Evolutionary conservation across 78 protist species (phyloP).

Genomic region (Cavenderia fasciculata): DNA sequence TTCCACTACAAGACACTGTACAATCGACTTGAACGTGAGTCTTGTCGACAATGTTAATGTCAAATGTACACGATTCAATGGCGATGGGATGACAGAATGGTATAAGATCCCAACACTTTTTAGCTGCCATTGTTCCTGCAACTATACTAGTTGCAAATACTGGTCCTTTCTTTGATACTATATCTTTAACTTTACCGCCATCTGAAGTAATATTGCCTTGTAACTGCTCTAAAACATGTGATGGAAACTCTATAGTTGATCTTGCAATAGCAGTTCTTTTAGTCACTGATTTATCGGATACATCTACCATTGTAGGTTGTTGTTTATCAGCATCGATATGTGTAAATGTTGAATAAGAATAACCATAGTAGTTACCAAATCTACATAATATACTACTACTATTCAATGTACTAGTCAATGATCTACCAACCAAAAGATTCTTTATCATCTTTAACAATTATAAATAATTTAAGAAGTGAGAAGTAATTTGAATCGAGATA

Average conservation of each 20-base stretch:
- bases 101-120: conserved; percentile 77
- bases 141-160: conserved; percentile 83
- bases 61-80: conserved; percentile 50
- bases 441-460: too few relatives aligned
- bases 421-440: too few relatives aligned
- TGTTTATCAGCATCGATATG: conserved; percentile 26
- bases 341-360: too few relatives aligned
- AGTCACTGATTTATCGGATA: conserved; percentile 29
- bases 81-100: conserved; percentile 91
- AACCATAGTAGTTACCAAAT: neutral
- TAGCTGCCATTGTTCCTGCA: conserved; percentile 91
- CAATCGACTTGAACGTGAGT: conserved; percentile 14
- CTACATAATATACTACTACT: too few relatives aligned
- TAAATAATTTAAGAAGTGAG: too few relatives aligned
- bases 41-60: neutral
- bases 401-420: too few relatives aligned
- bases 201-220: neutral
- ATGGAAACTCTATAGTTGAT: conserved; percentile 40
- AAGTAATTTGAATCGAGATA: too few relatives aligned
- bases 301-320: conserved; percentile 80
- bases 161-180: conserved; percentile 82
- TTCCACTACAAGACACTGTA: neutral
- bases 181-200: too few relatives aligned
- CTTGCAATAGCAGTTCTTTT: conserved; percentile 69
- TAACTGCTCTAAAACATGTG: conserved; percentile 2